These are phyloP conservation scores for Fusarium temperatum DNA, from an alignment of 2,329 filamentous ascomycete genomes.

Conservation along the genomic window DNA sequence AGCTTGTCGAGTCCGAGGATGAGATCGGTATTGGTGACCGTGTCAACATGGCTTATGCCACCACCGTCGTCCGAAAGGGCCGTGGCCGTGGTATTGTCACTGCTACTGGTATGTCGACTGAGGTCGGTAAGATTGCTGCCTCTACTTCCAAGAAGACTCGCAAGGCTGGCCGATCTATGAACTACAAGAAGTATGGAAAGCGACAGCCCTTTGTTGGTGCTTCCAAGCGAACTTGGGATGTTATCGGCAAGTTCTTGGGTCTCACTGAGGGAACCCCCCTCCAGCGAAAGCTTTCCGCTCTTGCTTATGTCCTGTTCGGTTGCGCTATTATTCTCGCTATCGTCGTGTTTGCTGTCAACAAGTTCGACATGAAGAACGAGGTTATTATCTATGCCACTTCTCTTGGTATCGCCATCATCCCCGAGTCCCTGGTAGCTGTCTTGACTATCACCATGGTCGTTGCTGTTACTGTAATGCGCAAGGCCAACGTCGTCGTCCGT, in stretches of 20 bases:
- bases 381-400: slow-evolving; percentile 68
- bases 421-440: slow-evolving; percentile 72
- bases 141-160: slow-evolving; percentile 62
- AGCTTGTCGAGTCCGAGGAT: slow-evolving; percentile 52
- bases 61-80: slow-evolving; percentile 76
- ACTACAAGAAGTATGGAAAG: slow-evolving; percentile 63
- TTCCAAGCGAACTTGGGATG: slow-evolving; percentile 57
- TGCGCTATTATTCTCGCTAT: slow-evolving; percentile 69
- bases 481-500: slow-evolving; percentile 70
- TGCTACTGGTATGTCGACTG: slow-evolving; percentile 75
- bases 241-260: slow-evolving; percentile 67
- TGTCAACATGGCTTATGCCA: slow-evolving; percentile 79
- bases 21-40: slow-evolving; percentile 75
- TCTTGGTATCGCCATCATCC: slow-evolving; percentile 69
- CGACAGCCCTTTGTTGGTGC: slow-evolving; percentile 58
- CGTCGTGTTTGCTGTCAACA: slow-evolving; percentile 66
- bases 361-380: slow-evolving; percentile 60
- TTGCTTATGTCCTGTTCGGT: slow-evolving; percentile 80
- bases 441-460: slow-evolving; percentile 77
- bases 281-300: slow-evolving; percentile 79
- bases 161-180: slow-evolving; percentile 64
- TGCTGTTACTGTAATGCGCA: slow-evolving; percentile 70
- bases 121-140: slow-evolving; percentile 75
- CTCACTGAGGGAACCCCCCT: slow-evolving; percentile 76
- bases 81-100: slow-evolving; percentile 78